Evolutionary conservation across 2,329 filamentous ascomycete species (phyloP), one percentile per base, ranked within the genome.

Genomic region (Hypoxylon sp.): DNA sequence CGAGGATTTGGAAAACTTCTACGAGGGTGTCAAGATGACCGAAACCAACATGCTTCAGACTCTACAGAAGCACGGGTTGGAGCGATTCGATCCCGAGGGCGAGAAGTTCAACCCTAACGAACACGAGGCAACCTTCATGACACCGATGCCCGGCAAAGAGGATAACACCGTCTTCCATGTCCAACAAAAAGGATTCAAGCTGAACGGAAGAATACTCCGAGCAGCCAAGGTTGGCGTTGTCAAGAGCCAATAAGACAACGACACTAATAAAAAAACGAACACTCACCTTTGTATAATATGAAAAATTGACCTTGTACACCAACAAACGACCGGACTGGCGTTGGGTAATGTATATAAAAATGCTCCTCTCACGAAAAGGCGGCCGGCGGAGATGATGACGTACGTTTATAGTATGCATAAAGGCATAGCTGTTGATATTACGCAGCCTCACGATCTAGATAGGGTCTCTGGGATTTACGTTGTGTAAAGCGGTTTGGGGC

Each of bases 211-310:
- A 55, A 81, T 96, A 49, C 75, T 99, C 67, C 85, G 94, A 72
- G 91, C 93, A 59, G 91, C 93, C 69, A 96, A 97, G 82, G 93
- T 97, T 59, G 92, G 93, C 69, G 91, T 97, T 50, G 92, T 96
- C 61, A 96, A 94, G 83, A 96, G 94, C 49, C 59, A 61, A 60
- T 65, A 44, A 57, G n/a, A n/a, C n/a, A n/a, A 49, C 36, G 45
- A 57, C 31, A 21, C 25, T 13, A 46, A 52, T 34, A 20, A 51
- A 38, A 51, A 38, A 16, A 13, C 30, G 4, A 55, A 31, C 6
- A 42, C 32, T 35, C 45, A 30, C 15, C 45, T 38, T 25, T 60
- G 61, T 61, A 63, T 59, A 46, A 35, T 65, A 62, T 58, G 56
- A 41, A 60, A 61, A 57, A 32, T n/a, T n/a, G 44, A 41, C 16